A percentile compares a stretch with the other conserved stretches of the same genome.
Evolutionary conservation across 257 asterid species (phyloP).

Genomic region (Cordia subcordata): DNA sequence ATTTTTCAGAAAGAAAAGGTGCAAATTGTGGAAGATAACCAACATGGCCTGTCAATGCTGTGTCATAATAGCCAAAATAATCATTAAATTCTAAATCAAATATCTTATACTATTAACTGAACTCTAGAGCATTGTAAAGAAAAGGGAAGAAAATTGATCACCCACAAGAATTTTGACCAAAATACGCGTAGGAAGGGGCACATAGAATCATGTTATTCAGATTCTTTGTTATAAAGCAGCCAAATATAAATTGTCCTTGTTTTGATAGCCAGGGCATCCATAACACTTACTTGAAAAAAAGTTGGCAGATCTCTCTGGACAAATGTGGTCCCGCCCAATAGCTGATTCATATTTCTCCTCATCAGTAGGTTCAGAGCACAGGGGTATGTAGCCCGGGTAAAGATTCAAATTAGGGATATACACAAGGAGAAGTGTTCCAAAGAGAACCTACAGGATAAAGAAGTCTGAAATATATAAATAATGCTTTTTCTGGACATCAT

Average conservation of each 20-base stretch:
- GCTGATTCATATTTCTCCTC: not conserved
- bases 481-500: not conserved
- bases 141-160: no score
- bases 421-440: not conserved
- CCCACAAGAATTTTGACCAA: no score
- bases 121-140: no score
- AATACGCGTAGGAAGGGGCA: no score
- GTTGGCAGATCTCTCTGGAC: conserved; percentile 3
- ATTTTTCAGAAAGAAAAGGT: no score
- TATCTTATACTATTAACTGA: no score
- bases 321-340: not conserved
- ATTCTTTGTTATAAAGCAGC: not conserved
- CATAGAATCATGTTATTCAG: not conserved
- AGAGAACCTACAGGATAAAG: conserved; percentile 4
- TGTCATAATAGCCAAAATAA: not conserved
- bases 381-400: conserved; percentile 3
- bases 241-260: not conserved
- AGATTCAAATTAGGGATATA: not conserved
- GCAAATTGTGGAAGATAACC: no score
- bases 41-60: no score
- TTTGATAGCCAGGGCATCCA: not conserved
- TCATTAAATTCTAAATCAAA: no score
- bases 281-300: not conserved
- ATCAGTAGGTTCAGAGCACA: not conserved
- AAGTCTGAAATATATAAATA: no score